Conservation (phyloP, 169 alveolate genomes). For the Cryptosporidium viatorum region DNA sequence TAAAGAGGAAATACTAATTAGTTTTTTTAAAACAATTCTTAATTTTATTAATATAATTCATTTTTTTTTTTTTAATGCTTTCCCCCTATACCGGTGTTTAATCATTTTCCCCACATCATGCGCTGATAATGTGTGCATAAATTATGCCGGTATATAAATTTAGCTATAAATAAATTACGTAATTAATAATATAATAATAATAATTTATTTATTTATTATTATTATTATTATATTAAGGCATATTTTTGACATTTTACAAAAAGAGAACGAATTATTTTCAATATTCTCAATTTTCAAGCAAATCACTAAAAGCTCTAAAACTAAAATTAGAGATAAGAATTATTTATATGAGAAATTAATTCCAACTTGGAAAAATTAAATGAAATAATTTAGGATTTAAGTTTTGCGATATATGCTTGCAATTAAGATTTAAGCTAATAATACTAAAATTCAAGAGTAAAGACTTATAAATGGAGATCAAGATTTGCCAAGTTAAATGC, state of each 20-base stretch:
- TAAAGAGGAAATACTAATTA: constrained; percentile 6
- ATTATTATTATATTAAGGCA: neutral
- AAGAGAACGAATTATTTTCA: neutral
- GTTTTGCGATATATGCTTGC: neutral
- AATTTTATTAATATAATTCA: neutral
- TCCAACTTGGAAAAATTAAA: neutral
- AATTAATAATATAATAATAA: constrained; percentile 1
- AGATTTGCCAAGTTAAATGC: neutral
- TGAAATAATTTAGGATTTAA: neutral
- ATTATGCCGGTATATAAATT: constrained; percentile 31
- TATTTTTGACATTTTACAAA: neutral
- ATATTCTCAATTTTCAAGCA: neutral
- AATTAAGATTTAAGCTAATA: neutral
- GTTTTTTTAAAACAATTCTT: neutral
- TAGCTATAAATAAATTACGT: constrained; percentile 11
- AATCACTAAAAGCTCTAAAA: neutral
- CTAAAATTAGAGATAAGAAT: neutral
- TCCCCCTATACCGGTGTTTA: constrained; percentile 5
- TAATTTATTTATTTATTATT: neutral
- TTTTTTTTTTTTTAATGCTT: neutral
- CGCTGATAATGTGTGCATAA: neutral
- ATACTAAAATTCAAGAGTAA: neutral
- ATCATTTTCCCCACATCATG: constrained; percentile 2
- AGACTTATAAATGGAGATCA: neutral
- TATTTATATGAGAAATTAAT: neutral